Conservation (phyloP, 1,284 basidiomycete genomes). For the Heterobasidion irregulare region DNA sequence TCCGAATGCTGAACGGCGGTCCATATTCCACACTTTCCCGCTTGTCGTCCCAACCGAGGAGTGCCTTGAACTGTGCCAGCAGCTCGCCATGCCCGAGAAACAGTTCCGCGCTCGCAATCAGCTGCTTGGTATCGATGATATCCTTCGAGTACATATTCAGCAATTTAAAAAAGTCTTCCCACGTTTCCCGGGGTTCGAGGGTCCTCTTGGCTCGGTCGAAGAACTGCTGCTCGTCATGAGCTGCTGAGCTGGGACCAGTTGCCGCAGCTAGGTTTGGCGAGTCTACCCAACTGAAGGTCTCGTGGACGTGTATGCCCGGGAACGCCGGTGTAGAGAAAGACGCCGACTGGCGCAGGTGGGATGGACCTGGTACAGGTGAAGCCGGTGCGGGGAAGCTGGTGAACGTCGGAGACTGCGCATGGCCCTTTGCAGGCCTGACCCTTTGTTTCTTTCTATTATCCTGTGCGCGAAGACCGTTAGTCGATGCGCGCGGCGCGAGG, state of each 20-base stretch:
- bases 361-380: slow-evolving; percentile 21
- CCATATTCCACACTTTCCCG: slow-evolving; percentile 64
- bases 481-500: not conserved
- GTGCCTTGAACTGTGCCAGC: slow-evolving; percentile 79
- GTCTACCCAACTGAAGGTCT: not conserved
- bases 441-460: slow-evolving; percentile 13
- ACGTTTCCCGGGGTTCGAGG: slow-evolving; percentile 66
- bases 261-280: not conserved
- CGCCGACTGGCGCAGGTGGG: slow-evolving; percentile 6
- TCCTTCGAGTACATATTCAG: slow-evolving; percentile 80
- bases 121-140: slow-evolving; percentile 79
- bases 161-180: slow-evolving; percentile 81
- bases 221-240: slow-evolving; percentile 86
- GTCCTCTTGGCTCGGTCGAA: slow-evolving; percentile 86
- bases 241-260: slow-evolving; percentile 30
- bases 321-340: slow-evolving; percentile 12
- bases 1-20: slow-evolving; percentile 69
- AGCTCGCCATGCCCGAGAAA: slow-evolving; percentile 77
- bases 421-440: slow-evolving; percentile 8
- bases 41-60: slow-evolving; percentile 75
- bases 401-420: slow-evolving; percentile 12
- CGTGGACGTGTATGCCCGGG: not conserved
- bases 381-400: slow-evolving; percentile 14
- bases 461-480: not conserved
- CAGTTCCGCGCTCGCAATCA: slow-evolving; percentile 73